Base-by-base conservation (phyloP, 2,329 filamentous ascomycete species). In the Penicillium freii region DNA sequence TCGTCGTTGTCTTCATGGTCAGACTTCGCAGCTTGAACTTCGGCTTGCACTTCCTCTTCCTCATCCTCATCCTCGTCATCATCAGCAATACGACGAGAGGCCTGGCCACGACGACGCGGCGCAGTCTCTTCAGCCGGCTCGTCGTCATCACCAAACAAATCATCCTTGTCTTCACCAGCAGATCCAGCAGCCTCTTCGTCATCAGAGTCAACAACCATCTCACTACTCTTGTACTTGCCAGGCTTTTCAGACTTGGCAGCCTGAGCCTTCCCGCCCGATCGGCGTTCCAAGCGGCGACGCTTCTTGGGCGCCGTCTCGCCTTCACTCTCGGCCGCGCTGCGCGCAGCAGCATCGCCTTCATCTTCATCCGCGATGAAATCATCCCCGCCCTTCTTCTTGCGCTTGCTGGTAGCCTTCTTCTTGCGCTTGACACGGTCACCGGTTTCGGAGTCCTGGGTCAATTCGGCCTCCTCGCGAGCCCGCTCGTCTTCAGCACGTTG, bases 151-250 rank as follows among this genome's bases (percentile, higher is more conserved):
- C 59, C 62, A 60, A 70, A 71, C 43, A 71, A 60, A 34, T 72
- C 68, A 40, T 70, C 69, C 8, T 68, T 53, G 44, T 66, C 65
- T 29, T 65, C 66, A 27, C 48, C 59, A 5, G 65, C 69, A 9
- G 61, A 65, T 47, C 58, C 66, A 8, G 67, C 67, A 19, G 64
- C 73, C 42, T 75, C 78, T 13, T 71, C 69, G 3, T 70, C 69
- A 45, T 90, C 87, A 59, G 87, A 91, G 61, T 93, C 89, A 44
- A 91, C 88, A 29, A 96, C 86, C 61, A 92, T 85, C 75, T 96
- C 92, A 1, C 84, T 87, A 50, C 89, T 92, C 82, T 96, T 96
- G 81, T 85, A 96, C 75, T 96, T 95, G 72, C 74, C 75, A 63
- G 63, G 67, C 50, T 52, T 57, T 13, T 47, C 49, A 8, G 39